Percentiles rank a stretch among this genome's conserved stretches.
These are phyloP conservation scores for Xylariaceae sp. DNA, from an alignment of 2,329 filamentous ascomycete species.

Conservation along the genomic window DNA sequence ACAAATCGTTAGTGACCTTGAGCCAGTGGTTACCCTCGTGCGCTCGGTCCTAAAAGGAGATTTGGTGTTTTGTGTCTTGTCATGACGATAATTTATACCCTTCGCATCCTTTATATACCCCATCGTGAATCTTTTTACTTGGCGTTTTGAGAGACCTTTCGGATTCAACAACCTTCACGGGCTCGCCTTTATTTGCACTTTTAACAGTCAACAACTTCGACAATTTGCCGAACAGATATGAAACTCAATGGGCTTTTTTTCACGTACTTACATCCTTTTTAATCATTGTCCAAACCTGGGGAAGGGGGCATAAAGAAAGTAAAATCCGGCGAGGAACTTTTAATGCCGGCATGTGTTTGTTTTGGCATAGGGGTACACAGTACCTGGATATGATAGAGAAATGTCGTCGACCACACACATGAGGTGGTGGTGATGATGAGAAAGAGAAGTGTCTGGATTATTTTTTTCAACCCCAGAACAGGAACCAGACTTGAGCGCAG, in stretches of 20 bases:
- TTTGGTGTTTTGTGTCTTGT: constrained; percentile 13
- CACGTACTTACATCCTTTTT: constrained; percentile 11
- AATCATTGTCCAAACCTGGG: constrained; percentile 4
- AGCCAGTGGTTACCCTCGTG: constrained; percentile 26
- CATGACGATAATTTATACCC: constrained; percentile 24
- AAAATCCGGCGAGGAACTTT: background rate
- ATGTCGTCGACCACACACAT: background rate
- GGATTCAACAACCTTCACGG: constrained; percentile 24
- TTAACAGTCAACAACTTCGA: background rate
- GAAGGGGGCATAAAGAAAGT: background rate
- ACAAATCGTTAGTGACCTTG: constrained; percentile 21
- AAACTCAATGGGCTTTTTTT: background rate
- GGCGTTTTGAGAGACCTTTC: constrained; percentile 22
- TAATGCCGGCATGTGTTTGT: background rate
- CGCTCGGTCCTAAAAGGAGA: constrained; percentile 23
- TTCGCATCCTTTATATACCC: constrained; percentile 18
- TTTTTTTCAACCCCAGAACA: background rate
- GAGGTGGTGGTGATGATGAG: background rate
- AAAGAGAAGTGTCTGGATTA: background rate
- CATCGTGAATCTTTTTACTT: constrained; percentile 11
- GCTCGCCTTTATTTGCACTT: constrained; percentile 8
- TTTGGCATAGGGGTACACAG: constrained; percentile 2
- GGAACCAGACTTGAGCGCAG: constrained; percentile 1
- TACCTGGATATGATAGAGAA: constrained; percentile 19
- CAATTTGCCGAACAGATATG: constrained; percentile 8